Conservation (phyloP, 345 rosid genomes). For the Brassica nigra region DNA sequence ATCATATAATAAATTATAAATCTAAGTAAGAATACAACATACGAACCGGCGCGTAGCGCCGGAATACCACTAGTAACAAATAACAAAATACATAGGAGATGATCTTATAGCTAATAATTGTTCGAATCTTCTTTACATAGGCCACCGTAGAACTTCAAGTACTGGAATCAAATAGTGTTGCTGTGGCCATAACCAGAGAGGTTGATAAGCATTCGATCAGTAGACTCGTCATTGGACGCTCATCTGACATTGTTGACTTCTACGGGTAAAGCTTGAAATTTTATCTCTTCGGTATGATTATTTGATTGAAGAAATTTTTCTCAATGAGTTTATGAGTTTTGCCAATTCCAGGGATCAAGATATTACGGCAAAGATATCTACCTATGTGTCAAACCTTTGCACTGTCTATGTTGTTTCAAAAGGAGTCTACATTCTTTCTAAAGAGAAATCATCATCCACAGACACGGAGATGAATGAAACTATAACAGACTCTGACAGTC, state of each 20-base stretch:
- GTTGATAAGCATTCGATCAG: conserved; percentile 48
- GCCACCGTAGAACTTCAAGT: conserved; percentile 56
- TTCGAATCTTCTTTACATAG: conserved; percentile 43
- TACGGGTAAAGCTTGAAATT: conserved; percentile 5
- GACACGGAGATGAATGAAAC: conserved; percentile 39
- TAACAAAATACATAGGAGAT: too few relatives aligned
- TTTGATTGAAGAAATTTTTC: not conserved
- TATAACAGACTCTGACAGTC: conserved; percentile 47
- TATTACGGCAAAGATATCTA: conserved; percentile 61
- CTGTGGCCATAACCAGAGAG: conserved; percentile 64
- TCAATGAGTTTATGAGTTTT: not conserved
- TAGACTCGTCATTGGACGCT: conserved; percentile 80
- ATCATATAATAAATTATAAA: too few relatives aligned
- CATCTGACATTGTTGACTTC: conserved; percentile 50
- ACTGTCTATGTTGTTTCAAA: conserved; percentile 75
- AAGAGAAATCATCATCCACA: conserved; percentile 46
- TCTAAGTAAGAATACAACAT: too few relatives aligned
- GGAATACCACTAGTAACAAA: too few relatives aligned
- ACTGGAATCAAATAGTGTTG: conserved; percentile 69
- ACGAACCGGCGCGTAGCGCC: too few relatives aligned
- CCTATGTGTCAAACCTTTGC: conserved; percentile 56
- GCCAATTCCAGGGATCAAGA: conserved; percentile 32
- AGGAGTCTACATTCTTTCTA: conserved; percentile 68
- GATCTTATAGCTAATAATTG: conserved; percentile 15
- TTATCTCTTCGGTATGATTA: not conserved